Evolutionary conservation across 129 eudicot genomes (phyloP).

Genomic region (Centrapalus pauciflorus): DNA sequence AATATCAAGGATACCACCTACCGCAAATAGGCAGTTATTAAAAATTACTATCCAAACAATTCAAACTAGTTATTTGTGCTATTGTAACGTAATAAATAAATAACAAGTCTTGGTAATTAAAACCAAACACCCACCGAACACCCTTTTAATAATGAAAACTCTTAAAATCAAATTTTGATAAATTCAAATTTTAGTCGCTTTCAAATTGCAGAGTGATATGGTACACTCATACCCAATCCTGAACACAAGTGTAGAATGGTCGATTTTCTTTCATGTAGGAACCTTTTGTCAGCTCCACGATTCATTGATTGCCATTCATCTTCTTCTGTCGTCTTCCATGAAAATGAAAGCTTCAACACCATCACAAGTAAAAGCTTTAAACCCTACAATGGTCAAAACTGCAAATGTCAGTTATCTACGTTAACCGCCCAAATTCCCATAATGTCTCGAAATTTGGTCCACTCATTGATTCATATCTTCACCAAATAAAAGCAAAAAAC

Average conservation of each 20-base stretch:
- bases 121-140: no score
- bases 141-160: no score
- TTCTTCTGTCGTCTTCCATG: conserved; percentile 24
- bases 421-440: conserved; percentile 12
- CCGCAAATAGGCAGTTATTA: no score
- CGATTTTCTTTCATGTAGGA: background rate
- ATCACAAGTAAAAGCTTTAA: background rate
- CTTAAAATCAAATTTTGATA: no score
- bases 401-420: conserved; percentile 13
- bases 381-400: conserved; percentile 16
- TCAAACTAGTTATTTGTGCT: no score
- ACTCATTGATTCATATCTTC: conserved; percentile 10
- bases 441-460: conserved; percentile 6
- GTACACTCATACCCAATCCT: conserved; percentile 41
- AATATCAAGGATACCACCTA: no score
- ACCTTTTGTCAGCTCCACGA: conserved; percentile 10
- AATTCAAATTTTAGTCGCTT: conserved; percentile 2
- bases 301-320: conserved; percentile 26
- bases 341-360: conserved; percentile 11
- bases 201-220: conserved; percentile 25
- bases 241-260: conserved; percentile 8
- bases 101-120: no score
- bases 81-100: no score
- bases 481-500: background rate
- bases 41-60: no score